Evolutionary conservation across 2,329 filamentous ascomycete species (phyloP).

Genomic region (Talaromyces amestolkiae): DNA sequence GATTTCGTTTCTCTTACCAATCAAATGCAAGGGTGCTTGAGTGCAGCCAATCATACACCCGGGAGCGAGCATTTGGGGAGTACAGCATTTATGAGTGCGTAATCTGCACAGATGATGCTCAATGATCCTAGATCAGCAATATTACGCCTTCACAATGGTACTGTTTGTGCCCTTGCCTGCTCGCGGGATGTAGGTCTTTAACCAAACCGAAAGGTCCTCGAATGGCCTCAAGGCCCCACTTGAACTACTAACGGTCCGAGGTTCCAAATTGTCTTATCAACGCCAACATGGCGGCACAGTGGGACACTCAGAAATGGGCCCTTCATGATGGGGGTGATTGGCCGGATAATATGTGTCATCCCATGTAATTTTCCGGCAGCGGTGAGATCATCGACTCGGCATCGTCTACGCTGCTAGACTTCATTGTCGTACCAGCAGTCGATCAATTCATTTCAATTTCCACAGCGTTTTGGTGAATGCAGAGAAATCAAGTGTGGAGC

Average conservation of each 20-base stretch:
- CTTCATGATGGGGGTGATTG: background rate
- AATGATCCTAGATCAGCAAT: background rate
- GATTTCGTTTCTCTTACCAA: background rate
- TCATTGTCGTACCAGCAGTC: background rate
- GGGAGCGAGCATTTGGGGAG: background rate
- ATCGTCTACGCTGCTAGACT: background rate
- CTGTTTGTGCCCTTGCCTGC: background rate
- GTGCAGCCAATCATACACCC: background rate
- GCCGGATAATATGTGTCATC: background rate
- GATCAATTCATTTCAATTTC: background rate
- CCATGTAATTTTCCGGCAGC: background rate
- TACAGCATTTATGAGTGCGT: background rate
- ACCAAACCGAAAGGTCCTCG: background rate
- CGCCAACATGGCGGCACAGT: background rate
- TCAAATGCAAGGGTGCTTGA: background rate
- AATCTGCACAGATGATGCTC: background rate
- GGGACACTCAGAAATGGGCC: background rate
- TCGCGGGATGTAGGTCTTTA: background rate
- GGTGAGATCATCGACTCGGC: background rate
- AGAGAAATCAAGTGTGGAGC: background rate
- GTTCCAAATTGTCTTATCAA: background rate
- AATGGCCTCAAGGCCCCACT: conserved; percentile 3
- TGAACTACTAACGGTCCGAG: background rate
- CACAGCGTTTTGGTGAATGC: background rate
- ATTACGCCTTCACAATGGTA: background rate